These are phyloP conservation scores for Trichodelitschia bisporula DNA, from an alignment of 495 filamentous ascomycete genomes.

Conservation along the genomic window DNA sequence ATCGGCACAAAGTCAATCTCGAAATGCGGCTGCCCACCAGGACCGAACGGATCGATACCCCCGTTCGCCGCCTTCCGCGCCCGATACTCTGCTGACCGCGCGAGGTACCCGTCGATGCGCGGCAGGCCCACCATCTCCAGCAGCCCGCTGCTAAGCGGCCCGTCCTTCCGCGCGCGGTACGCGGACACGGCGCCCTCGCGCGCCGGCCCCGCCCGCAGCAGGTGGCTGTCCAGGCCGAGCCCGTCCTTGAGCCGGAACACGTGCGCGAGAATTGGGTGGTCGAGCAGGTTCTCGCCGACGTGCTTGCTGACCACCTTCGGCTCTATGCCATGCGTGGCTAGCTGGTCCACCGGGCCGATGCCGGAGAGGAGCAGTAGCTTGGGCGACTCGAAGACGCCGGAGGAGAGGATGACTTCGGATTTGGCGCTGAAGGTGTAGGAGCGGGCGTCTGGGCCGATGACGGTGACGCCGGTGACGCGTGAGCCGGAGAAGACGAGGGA, in stretches of 20 bases:
- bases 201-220: constrained; percentile 24
- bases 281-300: constrained; percentile 24
- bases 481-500: constrained; percentile 25
- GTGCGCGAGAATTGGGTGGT: constrained; percentile 21
- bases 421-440: constrained; percentile 8
- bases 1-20: constrained; percentile 39
- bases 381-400: constrained; percentile 11
- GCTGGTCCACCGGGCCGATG: constrained; percentile 12
- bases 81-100: constrained; percentile 23
- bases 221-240: constrained; percentile 24
- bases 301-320: constrained; percentile 7
- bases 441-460: constrained; percentile 9
- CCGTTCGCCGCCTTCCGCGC: constrained; percentile 25
- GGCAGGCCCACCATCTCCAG: constrained; percentile 27
- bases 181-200: constrained; percentile 20
- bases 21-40: constrained; percentile 35
- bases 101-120: constrained; percentile 26
- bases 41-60: constrained; percentile 30
- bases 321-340: constrained; percentile 7
- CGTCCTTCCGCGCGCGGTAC: constrained; percentile 24
- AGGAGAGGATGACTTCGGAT: constrained; percentile 12
- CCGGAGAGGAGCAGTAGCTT: constrained; percentile 16
- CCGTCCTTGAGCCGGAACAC: constrained; percentile 31
- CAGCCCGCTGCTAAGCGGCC: constrained; percentile 25
- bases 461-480: constrained; percentile 16